Evolutionary conservation across 108 stramenopile species (phyloP), one percentile per base, ranked within the genome.

Genomic region (Skeletonema potamos): DNA sequence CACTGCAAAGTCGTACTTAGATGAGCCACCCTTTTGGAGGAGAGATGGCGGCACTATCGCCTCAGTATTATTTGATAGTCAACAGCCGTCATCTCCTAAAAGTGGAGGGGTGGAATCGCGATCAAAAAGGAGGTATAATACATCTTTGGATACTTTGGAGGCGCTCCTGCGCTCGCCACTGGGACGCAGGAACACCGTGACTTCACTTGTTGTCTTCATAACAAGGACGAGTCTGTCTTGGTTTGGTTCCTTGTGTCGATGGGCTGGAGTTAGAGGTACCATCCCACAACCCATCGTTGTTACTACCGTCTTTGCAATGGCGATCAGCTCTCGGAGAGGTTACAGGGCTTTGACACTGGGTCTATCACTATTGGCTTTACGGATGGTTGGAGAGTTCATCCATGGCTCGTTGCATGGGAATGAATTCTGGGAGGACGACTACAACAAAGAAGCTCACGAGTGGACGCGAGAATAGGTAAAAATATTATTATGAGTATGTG

Each of bases 271-370:
- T 27, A 73, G 77, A 12, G 87, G 84, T 30, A 70, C 86, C 24
- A 72, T 91, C 48, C 90, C 90, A 7, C 89, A 87, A 58, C 92
- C 88, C 6, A 48, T 93, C 24, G 89, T 90, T 3, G 85, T 85
- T 4, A 30, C 81, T 11, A 66, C 65, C n/a, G 72, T 83, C 4
- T 56, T 64, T 32, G 74, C 81, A 15, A 74, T 83, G 11, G 74
- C 61, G 13, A 54, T 90, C 1, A 77, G 73, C 15, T 82, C 83
- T 5, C 76, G 79, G 20, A 78, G 72, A 37, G 62, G 84, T 4
- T 60, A 56, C 13, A 79, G 83, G 8, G 10, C 86, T n/a, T 67
- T 64, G 39, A 70, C 75, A n/a, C 28, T 85, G 17, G 41, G 66
- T 1, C 54, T 92, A 7, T 62, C 88, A 7, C 58, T 90, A 54